These are phyloP conservation scores for Chalara sp. DNA, from an alignment of 2,329 filamentous ascomycete species.

Conservation along the genomic window DNA sequence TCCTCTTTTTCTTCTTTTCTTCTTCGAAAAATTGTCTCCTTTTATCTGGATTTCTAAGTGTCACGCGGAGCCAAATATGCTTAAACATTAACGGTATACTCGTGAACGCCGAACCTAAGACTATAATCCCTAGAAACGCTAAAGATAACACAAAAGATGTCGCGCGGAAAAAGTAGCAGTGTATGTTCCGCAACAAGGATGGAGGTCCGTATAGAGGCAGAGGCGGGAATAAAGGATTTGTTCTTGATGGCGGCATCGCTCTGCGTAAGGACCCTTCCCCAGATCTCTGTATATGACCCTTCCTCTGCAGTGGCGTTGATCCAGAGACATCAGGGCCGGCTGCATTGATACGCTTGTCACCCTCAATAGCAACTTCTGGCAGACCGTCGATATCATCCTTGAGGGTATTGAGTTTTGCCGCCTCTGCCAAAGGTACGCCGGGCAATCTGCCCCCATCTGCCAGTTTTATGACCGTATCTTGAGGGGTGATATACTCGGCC, in stretches of 20 bases:
- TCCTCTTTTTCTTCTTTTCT: slow-evolving; percentile 53
- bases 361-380: slow-evolving; percentile 27
- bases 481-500: slow-evolving; percentile 59
- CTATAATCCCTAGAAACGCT: slow-evolving; percentile 68
- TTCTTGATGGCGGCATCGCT: slow-evolving; percentile 57
- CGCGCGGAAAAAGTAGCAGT: slow-evolving; percentile 57
- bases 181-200: slow-evolving; percentile 54
- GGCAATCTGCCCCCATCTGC: slow-evolving; percentile 61
- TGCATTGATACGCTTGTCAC: slow-evolving; percentile 24
- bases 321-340: slow-evolving; percentile 16
- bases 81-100: slow-evolving; percentile 48
- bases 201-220: slow-evolving; percentile 77
- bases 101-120: slow-evolving; percentile 66
- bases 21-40: slow-evolving; percentile 66
- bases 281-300: slow-evolving; percentile 32
- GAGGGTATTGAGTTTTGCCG: slow-evolving; percentile 60
- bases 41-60: slow-evolving; percentile 51
- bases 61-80: slow-evolving; percentile 45
- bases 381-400: slow-evolving; percentile 38
- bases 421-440: slow-evolving; percentile 62
- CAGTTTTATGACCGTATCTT: slow-evolving; percentile 66
- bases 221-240: slow-evolving; percentile 78
- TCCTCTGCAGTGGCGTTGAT: slow-evolving; percentile 11
- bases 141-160: slow-evolving; percentile 73
- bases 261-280: slow-evolving; percentile 39